Conservation (phyloP, 2,329 filamentous ascomycete species). For the Bipolaris oryzae region DNA sequence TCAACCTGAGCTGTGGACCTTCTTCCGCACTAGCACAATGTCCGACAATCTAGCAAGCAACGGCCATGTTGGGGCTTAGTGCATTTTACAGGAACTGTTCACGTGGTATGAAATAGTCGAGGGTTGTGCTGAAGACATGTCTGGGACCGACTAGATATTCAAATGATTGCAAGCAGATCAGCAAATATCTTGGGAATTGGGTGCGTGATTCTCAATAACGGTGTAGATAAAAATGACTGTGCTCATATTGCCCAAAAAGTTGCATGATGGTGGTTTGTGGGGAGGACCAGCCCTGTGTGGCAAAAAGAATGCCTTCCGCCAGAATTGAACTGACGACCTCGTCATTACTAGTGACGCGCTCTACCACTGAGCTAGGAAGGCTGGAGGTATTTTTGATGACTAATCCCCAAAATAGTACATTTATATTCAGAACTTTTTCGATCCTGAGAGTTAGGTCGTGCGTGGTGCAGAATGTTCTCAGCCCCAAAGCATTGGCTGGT, state of each 20-base stretch:
- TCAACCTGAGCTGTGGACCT: not conserved
- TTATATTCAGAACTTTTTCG: too few relatives aligned
- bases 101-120: not conserved
- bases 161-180: not conserved
- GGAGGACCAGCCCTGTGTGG: not conserved
- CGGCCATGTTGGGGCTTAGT: not conserved
- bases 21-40: not conserved
- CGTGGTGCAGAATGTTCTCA: too few relatives aligned
- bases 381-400: conserved; percentile 13
- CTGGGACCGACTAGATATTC: not conserved
- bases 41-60: not conserved
- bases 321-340: conserved; percentile 40
- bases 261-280: not conserved
- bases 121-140: not conserved
- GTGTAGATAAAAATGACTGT: not conserved
- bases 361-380: conserved; percentile 48
- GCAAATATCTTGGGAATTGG: not conserved
- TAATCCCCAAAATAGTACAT: not conserved
- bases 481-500: too few relatives aligned
- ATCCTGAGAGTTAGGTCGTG: too few relatives aligned
- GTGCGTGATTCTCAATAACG: not conserved
- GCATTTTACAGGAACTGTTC: not conserved
- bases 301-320: conserved; percentile 13
- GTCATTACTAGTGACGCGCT: conserved; percentile 50
- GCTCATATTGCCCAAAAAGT: not conserved